These are phyloP conservation scores for Pseudozyma sp. DNA, from an alignment of 1,284 basidiomycete genomes.

Conservation along the genomic window DNA sequence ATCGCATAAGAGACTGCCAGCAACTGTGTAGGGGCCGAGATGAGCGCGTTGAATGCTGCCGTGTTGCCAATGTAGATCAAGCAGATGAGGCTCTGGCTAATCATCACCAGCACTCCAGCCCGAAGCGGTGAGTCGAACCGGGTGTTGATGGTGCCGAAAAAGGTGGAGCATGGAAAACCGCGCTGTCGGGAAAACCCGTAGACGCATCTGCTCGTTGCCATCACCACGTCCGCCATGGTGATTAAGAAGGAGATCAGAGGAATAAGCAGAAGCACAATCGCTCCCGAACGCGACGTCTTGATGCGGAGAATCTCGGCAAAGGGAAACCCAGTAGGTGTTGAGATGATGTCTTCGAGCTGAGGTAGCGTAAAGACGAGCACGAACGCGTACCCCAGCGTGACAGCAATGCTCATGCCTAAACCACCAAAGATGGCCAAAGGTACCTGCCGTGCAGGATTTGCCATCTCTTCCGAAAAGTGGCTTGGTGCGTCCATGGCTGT, in stretches of 20 bases:
- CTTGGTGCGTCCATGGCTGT: slow-evolving; percentile 30
- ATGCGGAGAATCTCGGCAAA: slow-evolving; percentile 31
- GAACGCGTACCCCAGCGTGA: slow-evolving; percentile 26
- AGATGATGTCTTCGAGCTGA: slow-evolving; percentile 13
- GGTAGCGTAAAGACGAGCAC: slow-evolving; percentile 40
- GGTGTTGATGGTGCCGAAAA: slow-evolving; percentile 23
- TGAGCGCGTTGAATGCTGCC: slow-evolving; percentile 36
- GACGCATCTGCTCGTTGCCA: slow-evolving; percentile 30
- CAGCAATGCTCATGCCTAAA: slow-evolving; percentile 15
- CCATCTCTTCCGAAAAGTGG: slow-evolving; percentile 42
- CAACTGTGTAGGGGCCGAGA: slow-evolving; percentile 33
- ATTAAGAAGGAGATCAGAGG: slow-evolving; percentile 30
- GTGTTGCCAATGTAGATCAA: slow-evolving; percentile 43
- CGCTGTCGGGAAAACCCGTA: slow-evolving; percentile 21
- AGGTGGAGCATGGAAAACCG: slow-evolving; percentile 25
- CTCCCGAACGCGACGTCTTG: slow-evolving; percentile 25
- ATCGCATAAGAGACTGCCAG: slow-evolving; percentile 29
- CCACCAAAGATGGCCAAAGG: slow-evolving; percentile 31
- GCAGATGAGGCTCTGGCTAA: slow-evolving; percentile 16
- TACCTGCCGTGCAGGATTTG: slow-evolving; percentile 15
- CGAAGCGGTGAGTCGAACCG: slow-evolving; percentile 26
- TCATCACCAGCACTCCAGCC: slow-evolving; percentile 18
- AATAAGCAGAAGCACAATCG: slow-evolving; percentile 31
- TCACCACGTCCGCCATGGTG: slow-evolving; percentile 20
- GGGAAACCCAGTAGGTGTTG: slow-evolving; percentile 34